Evolutionary conservation across 2,329 filamentous ascomycete genomes (phyloP).

Genomic region (Scortechinia acanthostroma): DNA sequence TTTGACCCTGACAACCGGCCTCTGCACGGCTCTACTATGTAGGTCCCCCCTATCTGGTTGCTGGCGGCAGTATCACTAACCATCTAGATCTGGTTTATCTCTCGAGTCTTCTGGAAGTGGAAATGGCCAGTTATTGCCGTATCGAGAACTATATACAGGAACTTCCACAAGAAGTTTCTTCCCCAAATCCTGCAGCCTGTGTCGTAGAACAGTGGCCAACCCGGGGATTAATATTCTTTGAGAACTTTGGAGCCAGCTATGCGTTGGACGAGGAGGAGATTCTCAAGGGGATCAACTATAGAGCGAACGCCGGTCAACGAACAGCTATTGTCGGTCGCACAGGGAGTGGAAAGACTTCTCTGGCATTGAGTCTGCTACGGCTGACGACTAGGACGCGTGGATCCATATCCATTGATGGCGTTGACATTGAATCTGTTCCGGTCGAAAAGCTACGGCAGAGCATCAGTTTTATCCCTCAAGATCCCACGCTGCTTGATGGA

Average conservation of each 20-base stretch:
- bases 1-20: slow-evolving; percentile 1
- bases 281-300: slow-evolving; percentile 39
- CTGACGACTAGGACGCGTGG: slow-evolving; percentile 28
- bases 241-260: neutral
- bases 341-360: slow-evolving; percentile 50
- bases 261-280: slow-evolving; percentile 15
- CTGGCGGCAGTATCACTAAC: neutral
- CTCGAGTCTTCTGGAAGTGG: neutral
- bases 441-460: slow-evolving; percentile 45
- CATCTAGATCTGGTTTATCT: neutral
- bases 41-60: too few species aligned
- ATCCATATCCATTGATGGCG: slow-evolving; percentile 25
- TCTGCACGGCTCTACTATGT: neutral
- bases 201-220: neutral
- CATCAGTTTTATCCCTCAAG: slow-evolving; percentile 52
- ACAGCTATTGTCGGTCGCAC: slow-evolving; percentile 53
- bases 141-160: neutral
- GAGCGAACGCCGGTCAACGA: slow-evolving; percentile 44
- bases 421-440: slow-evolving; percentile 41
- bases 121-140: neutral
- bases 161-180: neutral
- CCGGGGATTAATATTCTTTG: neutral
- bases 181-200: too few species aligned
- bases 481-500: slow-evolving; percentile 51
- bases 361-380: slow-evolving; percentile 53